Conservation (phyloP, 2,329 filamentous ascomycete genomes). For the Paracamarosporium sp. region DNA sequence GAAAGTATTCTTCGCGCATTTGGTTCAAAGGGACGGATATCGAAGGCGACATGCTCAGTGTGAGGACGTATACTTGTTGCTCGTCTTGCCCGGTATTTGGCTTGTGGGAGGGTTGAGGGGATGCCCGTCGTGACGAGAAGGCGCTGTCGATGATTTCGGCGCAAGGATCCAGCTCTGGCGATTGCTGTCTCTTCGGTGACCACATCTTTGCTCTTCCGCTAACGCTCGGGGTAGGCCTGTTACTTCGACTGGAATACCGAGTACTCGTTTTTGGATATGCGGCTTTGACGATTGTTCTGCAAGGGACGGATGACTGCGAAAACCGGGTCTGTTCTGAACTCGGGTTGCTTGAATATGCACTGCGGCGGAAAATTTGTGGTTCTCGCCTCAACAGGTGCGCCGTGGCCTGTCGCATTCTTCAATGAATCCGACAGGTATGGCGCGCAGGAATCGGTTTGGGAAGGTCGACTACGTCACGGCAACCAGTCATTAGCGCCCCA, state of each 20-base stretch:
- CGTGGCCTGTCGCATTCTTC: not conserved
- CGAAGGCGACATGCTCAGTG: constrained; percentile 47
- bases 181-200: not conserved
- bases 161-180: not conserved
- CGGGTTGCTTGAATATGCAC: not conserved
- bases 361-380: not conserved
- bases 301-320: not conserved
- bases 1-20: constrained; percentile 51
- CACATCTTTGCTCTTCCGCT: not conserved
- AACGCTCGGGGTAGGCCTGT: not conserved
- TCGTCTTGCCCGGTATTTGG: constrained; percentile 42
- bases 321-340: not conserved
- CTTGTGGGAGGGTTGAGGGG: constrained; percentile 26
- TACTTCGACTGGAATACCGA: not conserved
- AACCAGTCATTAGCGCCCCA: not conserved
- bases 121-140: not conserved
- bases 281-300: not conserved
- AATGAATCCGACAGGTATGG: not conserved
- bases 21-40: constrained; percentile 49
- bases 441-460: not conserved
- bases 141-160: not conserved
- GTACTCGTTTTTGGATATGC: not conserved
- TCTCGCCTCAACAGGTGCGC: not conserved
- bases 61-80: constrained; percentile 51
- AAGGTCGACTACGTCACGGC: constrained; percentile 1